These are phyloP conservation scores for Apiospora rasikravindrae DNA, from an alignment of 2,329 filamentous ascomycete species.

Conservation along the genomic window DNA sequence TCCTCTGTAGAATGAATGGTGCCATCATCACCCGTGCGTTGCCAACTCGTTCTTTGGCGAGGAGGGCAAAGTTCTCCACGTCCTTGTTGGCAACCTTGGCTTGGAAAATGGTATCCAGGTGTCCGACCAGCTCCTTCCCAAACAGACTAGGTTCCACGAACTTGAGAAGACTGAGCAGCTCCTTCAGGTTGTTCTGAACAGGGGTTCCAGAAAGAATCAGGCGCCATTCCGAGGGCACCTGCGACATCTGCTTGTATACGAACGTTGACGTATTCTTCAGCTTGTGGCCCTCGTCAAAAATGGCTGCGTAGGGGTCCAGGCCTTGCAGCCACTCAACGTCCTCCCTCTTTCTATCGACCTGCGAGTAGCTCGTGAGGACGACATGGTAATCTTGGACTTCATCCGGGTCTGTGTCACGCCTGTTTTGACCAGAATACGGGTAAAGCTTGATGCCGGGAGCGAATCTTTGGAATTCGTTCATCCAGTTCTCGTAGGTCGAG, in stretches of 20 bases:
- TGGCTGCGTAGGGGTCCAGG: conserved; percentile 58
- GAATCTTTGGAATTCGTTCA: conserved; percentile 86
- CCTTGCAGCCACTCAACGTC: conserved; percentile 57
- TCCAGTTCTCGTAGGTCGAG: conserved; percentile 95
- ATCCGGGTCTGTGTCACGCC: conserved; percentile 66
- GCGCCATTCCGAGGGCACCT: conserved; percentile 81
- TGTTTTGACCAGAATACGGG: conserved; percentile 67
- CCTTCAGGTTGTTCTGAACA: conserved; percentile 91
- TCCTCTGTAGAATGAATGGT: conserved; percentile 91
- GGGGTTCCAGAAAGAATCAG: conserved; percentile 90
- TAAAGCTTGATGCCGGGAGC: conserved; percentile 78
- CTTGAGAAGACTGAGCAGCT: conserved; percentile 87
- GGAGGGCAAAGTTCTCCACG: conserved; percentile 77
- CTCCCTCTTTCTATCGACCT: conserved; percentile 55
- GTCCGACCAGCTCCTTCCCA: conserved; percentile 69
- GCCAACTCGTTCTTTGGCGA: conserved; percentile 86
- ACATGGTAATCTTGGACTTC: conserved; percentile 69
- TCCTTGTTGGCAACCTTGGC: conserved; percentile 87
- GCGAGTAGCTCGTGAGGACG: conserved; percentile 65
- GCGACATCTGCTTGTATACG: conserved; percentile 78
- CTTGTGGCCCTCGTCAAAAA: conserved; percentile 95
- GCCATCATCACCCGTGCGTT: conserved; percentile 91
- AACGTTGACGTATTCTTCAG: conserved; percentile 88
- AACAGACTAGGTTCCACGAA: conserved; percentile 93
- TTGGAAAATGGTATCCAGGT: conserved; percentile 87